These are phyloP conservation scores for Glonium stellatum DNA, from an alignment of 495 filamentous ascomycete genomes.

Conservation along the genomic window DNA sequence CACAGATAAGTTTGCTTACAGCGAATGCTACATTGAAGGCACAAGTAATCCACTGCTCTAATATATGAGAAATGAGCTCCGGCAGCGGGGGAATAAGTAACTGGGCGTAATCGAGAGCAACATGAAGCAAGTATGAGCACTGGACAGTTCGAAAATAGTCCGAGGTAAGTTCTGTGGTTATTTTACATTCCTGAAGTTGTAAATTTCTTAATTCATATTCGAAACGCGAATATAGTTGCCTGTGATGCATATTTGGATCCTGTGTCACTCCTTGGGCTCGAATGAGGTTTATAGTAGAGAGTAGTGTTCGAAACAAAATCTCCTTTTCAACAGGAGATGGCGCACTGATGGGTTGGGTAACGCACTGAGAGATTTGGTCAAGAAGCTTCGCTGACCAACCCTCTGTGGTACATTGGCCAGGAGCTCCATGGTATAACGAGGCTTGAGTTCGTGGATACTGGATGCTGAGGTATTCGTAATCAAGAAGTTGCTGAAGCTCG, in stretches of 20 bases:
- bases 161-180: not conserved
- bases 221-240: not conserved
- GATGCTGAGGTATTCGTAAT: slow-evolving; percentile 3
- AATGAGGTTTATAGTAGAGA: not conserved
- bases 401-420: not conserved
- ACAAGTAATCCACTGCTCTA: not conserved
- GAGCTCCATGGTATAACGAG: not conserved
- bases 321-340: not conserved
- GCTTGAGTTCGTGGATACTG: not conserved
- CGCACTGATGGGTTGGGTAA: not conserved
- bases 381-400: not conserved
- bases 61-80: not conserved
- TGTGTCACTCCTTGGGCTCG: not conserved
- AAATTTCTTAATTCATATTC: not conserved
- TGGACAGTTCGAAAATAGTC: not conserved
- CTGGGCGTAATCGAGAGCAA: not conserved
- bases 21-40: not conserved
- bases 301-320: not conserved
- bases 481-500: not conserved
- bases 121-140: not conserved
- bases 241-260: not conserved
- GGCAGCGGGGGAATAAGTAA: not conserved
- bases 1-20: not conserved
- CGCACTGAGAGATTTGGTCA: not conserved
- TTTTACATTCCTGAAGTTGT: not conserved